A percentile compares a stretch with the other conserved stretches of the same genome.
phyloP scores from a whole-genome alignment of 2,329 filamentous ascomycete species.

The Cladosporium sp. region DNA sequence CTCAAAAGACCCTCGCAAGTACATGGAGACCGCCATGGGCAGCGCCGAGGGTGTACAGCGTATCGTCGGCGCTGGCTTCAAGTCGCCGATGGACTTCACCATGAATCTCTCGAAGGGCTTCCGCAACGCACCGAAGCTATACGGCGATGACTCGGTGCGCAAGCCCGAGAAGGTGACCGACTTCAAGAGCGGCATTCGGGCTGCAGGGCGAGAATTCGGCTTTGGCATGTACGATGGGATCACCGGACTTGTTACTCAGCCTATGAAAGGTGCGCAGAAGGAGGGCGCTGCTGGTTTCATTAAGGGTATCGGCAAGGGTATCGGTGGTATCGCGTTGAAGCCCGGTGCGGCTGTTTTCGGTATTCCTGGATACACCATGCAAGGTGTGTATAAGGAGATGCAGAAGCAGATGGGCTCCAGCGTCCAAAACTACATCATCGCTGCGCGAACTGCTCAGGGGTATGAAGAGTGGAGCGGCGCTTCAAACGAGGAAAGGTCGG shows the following conservation, averaged over 20 bases:
- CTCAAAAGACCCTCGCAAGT: conserved; percentile 20
- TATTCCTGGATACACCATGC: conserved; percentile 71
- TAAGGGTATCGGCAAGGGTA: conserved; percentile 76
- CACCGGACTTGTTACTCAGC: conserved; percentile 73
- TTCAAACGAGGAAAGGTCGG: conserved; percentile 59
- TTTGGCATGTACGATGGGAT: conserved; percentile 75
- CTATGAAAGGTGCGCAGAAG: conserved; percentile 63
- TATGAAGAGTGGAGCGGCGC: conserved; percentile 62
- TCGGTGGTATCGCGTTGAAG: conserved; percentile 74
- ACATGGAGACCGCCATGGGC: conserved; percentile 31
- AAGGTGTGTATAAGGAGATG: conserved; percentile 73
- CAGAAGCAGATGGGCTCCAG: conserved; percentile 67
- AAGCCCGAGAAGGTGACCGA: conserved; percentile 78
- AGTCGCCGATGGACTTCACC: conserved; percentile 83
- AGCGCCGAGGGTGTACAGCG: conserved; percentile 39
- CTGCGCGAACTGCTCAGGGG: conserved; percentile 74
- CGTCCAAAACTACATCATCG: conserved; percentile 76
- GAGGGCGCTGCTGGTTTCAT: conserved; percentile 65
- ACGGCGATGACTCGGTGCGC: conserved; percentile 79
- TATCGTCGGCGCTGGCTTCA: conserved; percentile 50
- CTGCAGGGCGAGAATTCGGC: conserved; percentile 69
- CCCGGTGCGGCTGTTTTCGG: conserved; percentile 63
- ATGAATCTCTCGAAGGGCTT: conserved; percentile 81
- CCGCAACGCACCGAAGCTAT: conserved; percentile 81
- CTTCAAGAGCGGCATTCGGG: conserved; percentile 71